Conservation (phyloP, 2,329 filamentous ascomycete genomes). For the Rutstroemia sp. region DNA sequence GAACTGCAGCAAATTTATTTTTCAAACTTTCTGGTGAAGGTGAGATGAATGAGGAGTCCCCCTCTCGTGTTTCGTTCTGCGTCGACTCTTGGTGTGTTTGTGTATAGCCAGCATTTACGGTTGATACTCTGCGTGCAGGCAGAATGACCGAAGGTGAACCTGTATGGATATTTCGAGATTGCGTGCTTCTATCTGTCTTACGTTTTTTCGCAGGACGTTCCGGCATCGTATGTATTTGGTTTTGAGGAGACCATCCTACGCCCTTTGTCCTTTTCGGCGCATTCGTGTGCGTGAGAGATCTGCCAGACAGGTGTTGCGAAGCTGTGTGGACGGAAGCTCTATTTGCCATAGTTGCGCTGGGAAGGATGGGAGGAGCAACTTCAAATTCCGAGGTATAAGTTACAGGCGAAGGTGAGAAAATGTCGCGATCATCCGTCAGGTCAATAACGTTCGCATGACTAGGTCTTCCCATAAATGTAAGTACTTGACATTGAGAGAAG, state of each 20-base stretch:
- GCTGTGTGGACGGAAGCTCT: background rate
- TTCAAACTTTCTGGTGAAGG: background rate
- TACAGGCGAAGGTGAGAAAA: background rate
- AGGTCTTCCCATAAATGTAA: background rate
- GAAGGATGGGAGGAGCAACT: background rate
- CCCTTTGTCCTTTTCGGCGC: background rate
- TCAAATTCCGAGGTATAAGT: background rate
- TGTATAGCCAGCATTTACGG: background rate
- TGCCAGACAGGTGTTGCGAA: too few species aligned
- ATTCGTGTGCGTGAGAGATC: too few species aligned
- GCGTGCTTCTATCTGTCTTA: background rate
- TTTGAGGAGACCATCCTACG: background rate
- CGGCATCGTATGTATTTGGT: too few species aligned
- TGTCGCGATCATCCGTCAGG: background rate
- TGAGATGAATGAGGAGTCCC: background rate
- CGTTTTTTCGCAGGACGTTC: background rate
- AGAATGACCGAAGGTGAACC: background rate
- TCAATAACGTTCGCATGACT: slow-evolving; percentile 4
- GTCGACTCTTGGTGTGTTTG: background rate
- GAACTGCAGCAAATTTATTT: background rate
- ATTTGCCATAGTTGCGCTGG: background rate
- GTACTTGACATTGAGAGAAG: background rate
- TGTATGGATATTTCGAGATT: background rate
- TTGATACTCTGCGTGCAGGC: background rate
- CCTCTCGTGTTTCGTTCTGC: background rate